A percentile compares a stretch with the other conserved stretches of the same genome.
These are phyloP conservation scores for Zymoseptoria passerinii DNA, from an alignment of 2,329 filamentous ascomycete species.

Conservation along the genomic window DNA sequence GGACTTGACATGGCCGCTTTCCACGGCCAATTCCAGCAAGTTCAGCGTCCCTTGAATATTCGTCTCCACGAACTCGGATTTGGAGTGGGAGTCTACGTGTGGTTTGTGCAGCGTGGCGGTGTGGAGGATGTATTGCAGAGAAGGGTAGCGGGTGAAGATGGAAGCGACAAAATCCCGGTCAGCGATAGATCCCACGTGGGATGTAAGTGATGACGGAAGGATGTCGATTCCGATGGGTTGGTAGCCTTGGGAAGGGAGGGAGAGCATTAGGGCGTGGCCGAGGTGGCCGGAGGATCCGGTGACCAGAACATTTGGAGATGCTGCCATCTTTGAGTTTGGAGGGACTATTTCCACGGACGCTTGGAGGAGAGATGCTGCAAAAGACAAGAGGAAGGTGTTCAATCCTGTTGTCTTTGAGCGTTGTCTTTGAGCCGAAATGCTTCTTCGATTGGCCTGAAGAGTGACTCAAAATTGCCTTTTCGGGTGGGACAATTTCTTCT, in stretches of 20 bases:
- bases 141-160: constrained; percentile 3
- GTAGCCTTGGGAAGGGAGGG: constrained; percentile 8
- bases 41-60: constrained; percentile 14
- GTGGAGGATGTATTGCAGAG: constrained; percentile 12
- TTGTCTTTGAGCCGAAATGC: not conserved
- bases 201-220: constrained; percentile 5
- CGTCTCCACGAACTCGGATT: constrained; percentile 15
- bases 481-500: not conserved
- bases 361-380: not conserved
- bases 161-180: constrained; percentile 6
- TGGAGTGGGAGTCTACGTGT: constrained; percentile 13
- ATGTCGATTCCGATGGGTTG: constrained; percentile 14
- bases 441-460: not conserved
- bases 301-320: constrained; percentile 10
- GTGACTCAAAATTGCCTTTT: not conserved
- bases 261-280: constrained; percentile 14
- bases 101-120: constrained; percentile 17
- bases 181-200: constrained; percentile 7
- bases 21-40: constrained; percentile 13
- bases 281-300: constrained; percentile 16
- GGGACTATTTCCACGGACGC: not conserved
- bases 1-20: constrained; percentile 7
- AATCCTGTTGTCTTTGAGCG: too few species aligned
- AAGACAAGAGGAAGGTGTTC: not conserved
- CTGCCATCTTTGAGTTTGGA: not conserved